phyloP scores from a whole-genome alignment of 495 filamentous ascomycete genomes.

The Penicillium pancosmium region DNA sequence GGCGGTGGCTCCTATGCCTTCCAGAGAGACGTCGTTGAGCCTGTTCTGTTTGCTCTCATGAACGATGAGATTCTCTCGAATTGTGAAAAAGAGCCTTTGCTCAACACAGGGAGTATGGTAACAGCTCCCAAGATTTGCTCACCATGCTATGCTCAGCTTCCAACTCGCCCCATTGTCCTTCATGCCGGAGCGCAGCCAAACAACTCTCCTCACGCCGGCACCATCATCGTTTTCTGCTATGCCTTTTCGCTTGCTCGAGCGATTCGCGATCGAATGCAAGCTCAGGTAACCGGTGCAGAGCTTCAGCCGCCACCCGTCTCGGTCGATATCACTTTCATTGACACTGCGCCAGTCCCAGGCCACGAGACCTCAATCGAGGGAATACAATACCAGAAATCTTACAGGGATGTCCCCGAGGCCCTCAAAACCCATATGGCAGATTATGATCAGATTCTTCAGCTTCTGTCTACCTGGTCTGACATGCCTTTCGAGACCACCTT shows the following conservation, averaged over 20 bases:
- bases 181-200: constrained; percentile 33
- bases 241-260: constrained; percentile 26
- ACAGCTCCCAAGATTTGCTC: background rate
- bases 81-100: background rate
- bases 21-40: constrained; percentile 9
- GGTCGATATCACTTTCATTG: constrained; percentile 30
- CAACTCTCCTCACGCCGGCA: constrained; percentile 31
- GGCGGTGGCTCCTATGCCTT: constrained; percentile 21
- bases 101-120: background rate
- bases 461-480: background rate
- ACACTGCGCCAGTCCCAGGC: constrained; percentile 26
- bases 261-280: constrained; percentile 16
- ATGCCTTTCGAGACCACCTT: constrained; percentile 10
- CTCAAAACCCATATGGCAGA: background rate
- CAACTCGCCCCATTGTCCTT: constrained; percentile 26
- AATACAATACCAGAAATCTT: constrained; percentile 26
- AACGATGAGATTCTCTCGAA: constrained; percentile 4
- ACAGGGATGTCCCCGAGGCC: background rate
- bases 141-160: constrained; percentile 10
- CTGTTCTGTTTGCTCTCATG: background rate
- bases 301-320: constrained; percentile 13
- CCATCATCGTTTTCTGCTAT: constrained; percentile 28
- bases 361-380: constrained; percentile 16
- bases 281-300: background rate
- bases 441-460: background rate